Evolutionary conservation across 1,284 basidiomycete genomes (phyloP).

Genomic region (Boletus sp.): DNA sequence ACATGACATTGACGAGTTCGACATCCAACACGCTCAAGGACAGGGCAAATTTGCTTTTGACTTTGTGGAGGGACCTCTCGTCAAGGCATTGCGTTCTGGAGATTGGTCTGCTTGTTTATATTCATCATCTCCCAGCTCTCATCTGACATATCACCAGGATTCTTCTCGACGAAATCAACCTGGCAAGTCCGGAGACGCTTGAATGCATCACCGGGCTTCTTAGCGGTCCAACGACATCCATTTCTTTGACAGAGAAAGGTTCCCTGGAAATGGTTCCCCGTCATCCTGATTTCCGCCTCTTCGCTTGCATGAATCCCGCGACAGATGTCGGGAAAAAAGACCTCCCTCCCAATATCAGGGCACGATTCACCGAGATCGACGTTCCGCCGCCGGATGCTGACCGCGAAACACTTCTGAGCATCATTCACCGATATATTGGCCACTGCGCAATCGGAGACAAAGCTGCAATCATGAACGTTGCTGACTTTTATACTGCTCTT

Average conservation of each 20-base stretch:
- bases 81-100: conserved; percentile 86
- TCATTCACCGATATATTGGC: conserved; percentile 90
- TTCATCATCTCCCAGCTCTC: neutral
- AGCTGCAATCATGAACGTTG: conserved; percentile 85
- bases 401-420: conserved; percentile 83
- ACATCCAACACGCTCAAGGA: conserved; percentile 79
- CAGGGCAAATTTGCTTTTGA: conserved; percentile 89
- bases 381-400: conserved; percentile 92
- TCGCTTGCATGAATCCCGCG: conserved; percentile 99
- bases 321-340: conserved; percentile 99
- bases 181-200: conserved; percentile 92
- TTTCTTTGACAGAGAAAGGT: conserved; percentile 92
- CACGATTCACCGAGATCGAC: conserved; percentile 94
- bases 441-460: conserved; percentile 82
- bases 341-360: conserved; percentile 85
- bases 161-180: conserved; percentile 93
- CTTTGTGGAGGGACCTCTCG: conserved; percentile 94
- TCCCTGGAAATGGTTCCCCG: conserved; percentile 87
- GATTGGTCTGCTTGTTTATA: conserved; percentile 67
- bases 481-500: conserved; percentile 85
- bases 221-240: conserved; percentile 81
- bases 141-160: conserved; percentile 53
- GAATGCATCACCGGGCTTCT: conserved; percentile 90
- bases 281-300: conserved; percentile 93
- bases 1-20: conserved; percentile 74